Conservation (phyloP, 2,329 filamentous ascomycete genomes). For the Scytalidium lignicola region DNA sequence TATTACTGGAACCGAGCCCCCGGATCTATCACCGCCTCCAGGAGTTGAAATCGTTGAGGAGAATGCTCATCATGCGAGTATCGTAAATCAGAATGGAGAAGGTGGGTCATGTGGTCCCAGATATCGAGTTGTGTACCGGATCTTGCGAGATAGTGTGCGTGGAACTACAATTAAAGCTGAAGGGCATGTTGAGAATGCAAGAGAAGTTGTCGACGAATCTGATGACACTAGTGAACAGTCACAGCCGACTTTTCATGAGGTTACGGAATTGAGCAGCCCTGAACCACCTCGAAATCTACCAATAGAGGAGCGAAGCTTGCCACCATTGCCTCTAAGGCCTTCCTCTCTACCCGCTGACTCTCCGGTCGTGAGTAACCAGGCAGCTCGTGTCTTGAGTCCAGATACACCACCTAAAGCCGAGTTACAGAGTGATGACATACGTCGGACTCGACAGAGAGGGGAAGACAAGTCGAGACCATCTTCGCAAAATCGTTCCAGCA, state of each 20-base stretch:
- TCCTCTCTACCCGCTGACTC: neutral
- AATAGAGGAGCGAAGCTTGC: neutral
- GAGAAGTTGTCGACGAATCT: slow-evolving; percentile 9
- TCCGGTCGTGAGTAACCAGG: neutral
- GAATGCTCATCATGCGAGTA: slow-evolving; percentile 21
- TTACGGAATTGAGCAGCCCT: neutral
- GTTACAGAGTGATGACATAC: neutral
- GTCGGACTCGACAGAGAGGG: neutral
- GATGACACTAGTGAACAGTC: neutral
- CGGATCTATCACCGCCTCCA: slow-evolving; percentile 48
- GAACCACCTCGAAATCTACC: neutral
- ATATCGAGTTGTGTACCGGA: slow-evolving; percentile 56
- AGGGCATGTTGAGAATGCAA: slow-evolving; percentile 18
- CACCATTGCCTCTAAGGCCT: neutral
- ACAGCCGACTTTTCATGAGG: neutral
- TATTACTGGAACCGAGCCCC: slow-evolving; percentile 46
- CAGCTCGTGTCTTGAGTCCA: neutral
- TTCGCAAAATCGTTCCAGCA: neutral
- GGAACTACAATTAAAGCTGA: slow-evolving; percentile 34
- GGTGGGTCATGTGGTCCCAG: slow-evolving; percentile 12
- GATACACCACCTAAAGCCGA: neutral
- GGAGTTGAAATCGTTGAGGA: slow-evolving; percentile 56
- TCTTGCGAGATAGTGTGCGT: slow-evolving; percentile 46
- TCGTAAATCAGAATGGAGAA: slow-evolving; percentile 12
- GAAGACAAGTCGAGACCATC: neutral